Evolutionary conservation across 176 grass and related monocot species (phyloP).

Genomic region (Metroxylon sagu): DNA sequence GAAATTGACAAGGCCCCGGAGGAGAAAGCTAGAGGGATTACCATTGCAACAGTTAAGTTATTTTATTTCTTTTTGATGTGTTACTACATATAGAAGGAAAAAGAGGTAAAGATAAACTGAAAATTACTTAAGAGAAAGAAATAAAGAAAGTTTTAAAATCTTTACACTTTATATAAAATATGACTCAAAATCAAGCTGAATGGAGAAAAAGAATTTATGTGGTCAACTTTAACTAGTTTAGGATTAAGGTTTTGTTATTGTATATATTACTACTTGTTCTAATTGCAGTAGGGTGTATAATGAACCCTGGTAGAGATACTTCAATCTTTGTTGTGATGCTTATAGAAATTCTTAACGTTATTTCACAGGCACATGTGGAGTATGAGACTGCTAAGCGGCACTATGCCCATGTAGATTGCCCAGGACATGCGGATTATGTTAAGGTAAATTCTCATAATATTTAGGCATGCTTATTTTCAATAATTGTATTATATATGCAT

Average conservation of each 20-base stretch:
- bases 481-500: too few species aligned
- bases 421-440: slow-evolving; percentile 93
- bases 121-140: too few species aligned
- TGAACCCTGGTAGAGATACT: too few species aligned
- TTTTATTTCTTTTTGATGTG: neutral
- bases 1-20: slow-evolving; percentile 96
- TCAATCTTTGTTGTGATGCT: neutral
- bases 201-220: too few species aligned
- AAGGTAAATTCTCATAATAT: slow-evolving; percentile 40
- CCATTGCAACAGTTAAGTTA: slow-evolving; percentile 68
- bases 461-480: neutral
- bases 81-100: too few species aligned
- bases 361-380: slow-evolving; percentile 84
- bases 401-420: slow-evolving; percentile 95
- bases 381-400: slow-evolving; percentile 90
- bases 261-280: neutral
- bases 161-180: too few species aligned
- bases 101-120: too few species aligned
- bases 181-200: too few species aligned
- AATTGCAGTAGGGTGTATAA: too few species aligned
- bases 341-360: neutral
- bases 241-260: too few species aligned
- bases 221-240: too few species aligned
- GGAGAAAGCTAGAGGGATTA: slow-evolving; percentile 98
- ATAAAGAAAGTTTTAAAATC: too few species aligned